phyloP scores from a whole-genome alignment of 2,329 filamentous ascomycete genomes.

The Mycosphaerelloides madeirae region DNA sequence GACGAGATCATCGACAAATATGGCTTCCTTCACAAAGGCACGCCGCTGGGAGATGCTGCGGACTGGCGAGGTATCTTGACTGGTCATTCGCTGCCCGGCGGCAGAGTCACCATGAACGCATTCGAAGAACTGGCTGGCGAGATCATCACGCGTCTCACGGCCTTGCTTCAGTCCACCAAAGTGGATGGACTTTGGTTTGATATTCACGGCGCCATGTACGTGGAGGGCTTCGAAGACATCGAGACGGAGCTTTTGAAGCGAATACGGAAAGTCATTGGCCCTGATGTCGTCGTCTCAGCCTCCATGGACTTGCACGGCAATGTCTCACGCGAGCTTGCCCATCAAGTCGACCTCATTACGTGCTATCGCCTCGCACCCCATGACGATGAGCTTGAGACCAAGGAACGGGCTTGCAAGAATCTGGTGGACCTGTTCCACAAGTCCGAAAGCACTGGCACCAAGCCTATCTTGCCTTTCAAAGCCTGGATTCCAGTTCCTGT shows the following conservation, averaged over 20 bases:
- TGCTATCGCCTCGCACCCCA: constrained; percentile 20
- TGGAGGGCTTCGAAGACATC: constrained; percentile 16
- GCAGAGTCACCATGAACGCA: constrained; percentile 14
- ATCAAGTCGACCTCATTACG: constrained; percentile 16
- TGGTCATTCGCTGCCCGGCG: constrained; percentile 18
- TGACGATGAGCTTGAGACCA: constrained; percentile 16
- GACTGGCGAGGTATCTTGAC: constrained; percentile 15
- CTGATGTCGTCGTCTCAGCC: constrained; percentile 14
- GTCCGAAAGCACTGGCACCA: neutral
- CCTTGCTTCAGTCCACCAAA: neutral
- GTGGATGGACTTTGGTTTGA: constrained; percentile 20
- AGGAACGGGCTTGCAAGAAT: constrained; percentile 17
- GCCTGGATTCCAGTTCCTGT: constrained; percentile 20
- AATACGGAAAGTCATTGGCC: constrained; percentile 15
- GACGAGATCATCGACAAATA: constrained; percentile 8
- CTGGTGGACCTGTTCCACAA: constrained; percentile 7
- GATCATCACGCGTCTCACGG: constrained; percentile 8
- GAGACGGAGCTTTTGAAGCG: constrained; percentile 17
- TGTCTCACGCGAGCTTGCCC: constrained; percentile 14
- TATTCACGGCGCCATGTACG: constrained; percentile 22
- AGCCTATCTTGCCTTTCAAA: constrained; percentile 12
- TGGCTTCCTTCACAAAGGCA: constrained; percentile 10
- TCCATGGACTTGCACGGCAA: constrained; percentile 23
- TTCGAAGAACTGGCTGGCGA: constrained; percentile 17
- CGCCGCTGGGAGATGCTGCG: constrained; percentile 8